phyloP scores from a whole-genome alignment of 441 rosid genomes.

The Adansonia rubrostipa region DNA sequence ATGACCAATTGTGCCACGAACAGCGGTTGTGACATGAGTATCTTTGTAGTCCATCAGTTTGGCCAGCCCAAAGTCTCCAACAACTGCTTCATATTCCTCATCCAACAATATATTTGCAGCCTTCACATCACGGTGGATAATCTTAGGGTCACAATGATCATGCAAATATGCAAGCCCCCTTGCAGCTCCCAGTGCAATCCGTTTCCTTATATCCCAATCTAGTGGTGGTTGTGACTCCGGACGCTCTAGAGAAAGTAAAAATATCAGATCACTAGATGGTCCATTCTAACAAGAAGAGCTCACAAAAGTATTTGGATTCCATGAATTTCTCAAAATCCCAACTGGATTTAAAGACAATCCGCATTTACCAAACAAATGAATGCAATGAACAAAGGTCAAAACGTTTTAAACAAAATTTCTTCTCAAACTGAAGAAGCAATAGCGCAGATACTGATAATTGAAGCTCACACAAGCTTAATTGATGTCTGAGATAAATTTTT shows the following conservation, averaged over 20 bases:
- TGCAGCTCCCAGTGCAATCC: slow-evolving; percentile 72
- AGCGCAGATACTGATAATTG: neutral
- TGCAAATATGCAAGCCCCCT: slow-evolving; percentile 81
- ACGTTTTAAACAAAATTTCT: neutral
- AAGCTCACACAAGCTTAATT: slow-evolving; percentile 4
- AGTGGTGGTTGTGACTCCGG: slow-evolving; percentile 52
- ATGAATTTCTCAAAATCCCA: slow-evolving; percentile 8
- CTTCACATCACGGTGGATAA: slow-evolving; percentile 80
- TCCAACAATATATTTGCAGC: slow-evolving; percentile 81
- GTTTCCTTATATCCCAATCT: slow-evolving; percentile 61
- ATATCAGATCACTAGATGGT: slow-evolving; percentile 25
- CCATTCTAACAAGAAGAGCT: slow-evolving; percentile 10
- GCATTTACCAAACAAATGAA: neutral
- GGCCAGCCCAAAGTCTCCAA: slow-evolving; percentile 78
- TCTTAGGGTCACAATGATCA: slow-evolving; percentile 78
- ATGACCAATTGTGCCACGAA: slow-evolving; percentile 80
- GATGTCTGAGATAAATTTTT: neutral
- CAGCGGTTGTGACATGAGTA: slow-evolving; percentile 76
- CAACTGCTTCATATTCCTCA: slow-evolving; percentile 79
- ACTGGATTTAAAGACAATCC: neutral
- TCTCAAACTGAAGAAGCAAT: neutral
- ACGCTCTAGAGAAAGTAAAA: slow-evolving; percentile 52
- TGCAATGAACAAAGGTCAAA: neutral
- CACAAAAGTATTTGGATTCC: slow-evolving; percentile 7
- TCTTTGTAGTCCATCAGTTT: slow-evolving; percentile 85